phyloP scores from a whole-genome alignment of 108 stramenopile species.

The Skeletonema marinoi region DNA sequence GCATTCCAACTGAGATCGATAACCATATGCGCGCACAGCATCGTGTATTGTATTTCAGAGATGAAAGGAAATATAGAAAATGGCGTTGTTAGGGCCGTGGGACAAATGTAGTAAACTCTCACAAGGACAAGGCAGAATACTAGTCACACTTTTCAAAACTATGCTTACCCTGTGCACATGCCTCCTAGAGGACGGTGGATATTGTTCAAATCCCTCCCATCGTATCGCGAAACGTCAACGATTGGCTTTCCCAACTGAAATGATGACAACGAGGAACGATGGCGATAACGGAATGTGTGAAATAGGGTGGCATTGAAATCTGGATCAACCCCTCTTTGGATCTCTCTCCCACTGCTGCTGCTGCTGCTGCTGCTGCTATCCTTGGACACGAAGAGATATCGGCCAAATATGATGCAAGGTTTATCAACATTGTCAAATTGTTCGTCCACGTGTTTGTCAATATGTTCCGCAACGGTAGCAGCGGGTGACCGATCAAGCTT shows the following conservation, averaged over 20 bases:
- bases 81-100: too few species aligned
- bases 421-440: neutral
- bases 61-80: too few species aligned
- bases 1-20: conserved; percentile 1
- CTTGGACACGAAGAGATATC: conserved; percentile 12
- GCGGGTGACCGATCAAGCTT: conserved; percentile 1
- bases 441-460: neutral
- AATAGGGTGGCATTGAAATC: conserved; percentile 20
- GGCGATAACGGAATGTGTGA: conserved; percentile 20
- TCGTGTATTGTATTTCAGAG: too few species aligned
- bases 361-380: neutral
- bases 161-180: conserved; percentile 1
- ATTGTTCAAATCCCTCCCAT: neutral
- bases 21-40: too few species aligned
- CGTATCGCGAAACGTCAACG: conserved; percentile 12
- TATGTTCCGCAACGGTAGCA: conserved; percentile 15
- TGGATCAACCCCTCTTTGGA: conserved; percentile 2
- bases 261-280: neutral
- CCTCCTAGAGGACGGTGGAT: conserved; percentile 1
- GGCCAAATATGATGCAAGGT: conserved; percentile 8
- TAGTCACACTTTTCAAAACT: too few species aligned
- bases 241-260: conserved; percentile 9
- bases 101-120: neutral
- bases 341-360: conserved; percentile 4
- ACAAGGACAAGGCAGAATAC: too few species aligned